Evolutionary conservation across 1,284 basidiomycete genomes (phyloP), one percentile per base, ranked within the genome.

Genomic region (Heterobasidion occidentale): DNA sequence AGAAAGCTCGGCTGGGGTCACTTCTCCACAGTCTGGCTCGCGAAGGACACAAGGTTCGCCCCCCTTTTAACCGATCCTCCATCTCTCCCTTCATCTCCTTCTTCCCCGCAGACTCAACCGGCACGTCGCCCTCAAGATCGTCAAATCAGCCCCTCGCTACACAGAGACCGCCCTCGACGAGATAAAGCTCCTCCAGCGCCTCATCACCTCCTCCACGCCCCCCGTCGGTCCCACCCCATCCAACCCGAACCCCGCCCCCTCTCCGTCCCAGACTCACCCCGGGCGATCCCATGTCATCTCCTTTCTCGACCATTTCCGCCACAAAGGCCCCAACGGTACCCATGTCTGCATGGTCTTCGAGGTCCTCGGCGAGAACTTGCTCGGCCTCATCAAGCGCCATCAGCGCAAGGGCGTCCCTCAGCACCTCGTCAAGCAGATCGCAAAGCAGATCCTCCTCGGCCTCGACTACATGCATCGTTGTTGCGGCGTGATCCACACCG

Each of bases 331-430:
- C 14, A 98, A 99, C 70, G 96, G 96, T 51, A 90, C 86, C 17
- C 96, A 99, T 73, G 92, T 99, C 61, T 99, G 97, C 80, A 99
- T 99, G 96, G 96, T 99, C 15, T 98, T 98, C 68, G 96, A 99
- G 73, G 97, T 99, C 38, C 82, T 99, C 9, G 96, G 97, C 57
- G 97, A 99, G 75, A 98, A 98, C 69, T 76, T 99, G n/a, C 83
- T 99, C 1, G 95, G 95, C 2, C 82, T 99, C 64, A 98, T 98
- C 81, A 98, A 97, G 74, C 85, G 96, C 19, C 93, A 98, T 74
- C 88, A 91, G 73, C 90, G 89, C 71, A 92, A 93, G 64, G 96
- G 97, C 60, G 94, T 99, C 1, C 95, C 97, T 3, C 91, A 94
- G 75, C 87, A 81, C 59, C 80, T 99, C 64, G 94, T 98, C 63